phyloP scores from a whole-genome alignment of 768 basidiomycete genomes.

The Leccinum arenicola region DNA sequence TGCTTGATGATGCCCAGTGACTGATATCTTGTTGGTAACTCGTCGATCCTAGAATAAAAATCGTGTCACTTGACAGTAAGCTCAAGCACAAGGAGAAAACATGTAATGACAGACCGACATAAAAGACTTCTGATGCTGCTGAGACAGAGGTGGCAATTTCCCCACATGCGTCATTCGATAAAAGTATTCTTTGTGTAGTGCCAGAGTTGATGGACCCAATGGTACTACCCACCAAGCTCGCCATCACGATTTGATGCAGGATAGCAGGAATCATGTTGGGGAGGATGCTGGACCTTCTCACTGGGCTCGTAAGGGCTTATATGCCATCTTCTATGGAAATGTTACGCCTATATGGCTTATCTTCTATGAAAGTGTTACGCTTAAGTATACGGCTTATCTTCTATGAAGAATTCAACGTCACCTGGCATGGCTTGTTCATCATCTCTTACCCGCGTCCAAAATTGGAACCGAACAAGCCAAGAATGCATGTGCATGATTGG shows the following conservation, averaged over 20 bases:
- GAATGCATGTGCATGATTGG: too few relatives aligned
- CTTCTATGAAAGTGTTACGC: not conserved
- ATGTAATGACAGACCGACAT: not conserved
- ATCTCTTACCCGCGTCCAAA: too few relatives aligned
- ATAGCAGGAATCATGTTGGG: not conserved
- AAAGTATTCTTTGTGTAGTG: not conserved
- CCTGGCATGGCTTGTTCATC: not conserved
- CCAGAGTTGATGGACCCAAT: not conserved
- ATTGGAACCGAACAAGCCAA: too few relatives aligned
- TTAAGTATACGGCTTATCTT: not conserved
- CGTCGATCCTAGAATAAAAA: not conserved
- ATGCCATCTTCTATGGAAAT: not conserved
- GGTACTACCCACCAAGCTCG: not conserved
- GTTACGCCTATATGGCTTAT: not conserved
- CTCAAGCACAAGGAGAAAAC: not conserved
- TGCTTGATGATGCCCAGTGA: conserved; percentile 54
- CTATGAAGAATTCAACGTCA: not conserved
- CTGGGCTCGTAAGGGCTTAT: not conserved
- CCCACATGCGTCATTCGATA: not conserved
- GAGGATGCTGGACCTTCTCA: not conserved
- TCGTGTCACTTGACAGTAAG: not conserved
- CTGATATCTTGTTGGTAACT: not conserved
- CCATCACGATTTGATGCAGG: not conserved
- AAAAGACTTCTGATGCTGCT: not conserved
- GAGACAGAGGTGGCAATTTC: not conserved